A percentile compares a stretch with the other conserved stretches of the same genome.
phyloP scores from a whole-genome alignment of 1,139 yeast species.

The Yamadazyma diospyri region DNA sequence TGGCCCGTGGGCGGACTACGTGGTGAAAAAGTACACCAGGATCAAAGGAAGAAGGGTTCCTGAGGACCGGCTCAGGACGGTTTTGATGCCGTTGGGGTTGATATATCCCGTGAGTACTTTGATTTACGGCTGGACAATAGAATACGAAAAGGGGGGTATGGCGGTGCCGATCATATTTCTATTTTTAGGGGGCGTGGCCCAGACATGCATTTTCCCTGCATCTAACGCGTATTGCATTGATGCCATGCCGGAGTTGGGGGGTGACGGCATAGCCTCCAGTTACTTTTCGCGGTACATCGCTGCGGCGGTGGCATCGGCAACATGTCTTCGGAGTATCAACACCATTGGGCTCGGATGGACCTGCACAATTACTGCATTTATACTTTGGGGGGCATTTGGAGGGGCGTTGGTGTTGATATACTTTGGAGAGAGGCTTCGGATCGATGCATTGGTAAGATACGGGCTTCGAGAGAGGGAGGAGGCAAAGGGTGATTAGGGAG shows the following conservation, averaged over 20 bases:
- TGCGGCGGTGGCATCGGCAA: conserved; percentile 49
- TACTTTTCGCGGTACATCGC: conserved; percentile 47
- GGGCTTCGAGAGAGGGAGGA: conserved; percentile 9
- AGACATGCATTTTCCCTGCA: conserved; percentile 48
- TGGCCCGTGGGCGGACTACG: conserved; percentile 47
- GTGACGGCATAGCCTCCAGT: conserved; percentile 53
- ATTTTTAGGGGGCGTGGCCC: conserved; percentile 47
- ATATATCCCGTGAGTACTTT: conserved; percentile 38
- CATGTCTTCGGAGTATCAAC: conserved; percentile 41
- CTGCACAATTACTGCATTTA: conserved; percentile 37
- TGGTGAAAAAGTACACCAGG: conserved; percentile 39
- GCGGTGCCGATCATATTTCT: conserved; percentile 48
- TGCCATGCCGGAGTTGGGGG: conserved; percentile 48
- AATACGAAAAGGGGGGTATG: conserved; percentile 49
- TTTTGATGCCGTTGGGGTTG: conserved; percentile 33
- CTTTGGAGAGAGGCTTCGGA: conserved; percentile 22
- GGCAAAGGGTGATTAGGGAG: conserved; percentile 1
- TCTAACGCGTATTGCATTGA: conserved; percentile 55
- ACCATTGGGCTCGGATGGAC: conserved; percentile 54
- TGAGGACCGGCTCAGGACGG: conserved; percentile 47
- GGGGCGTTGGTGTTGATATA: conserved; percentile 19
- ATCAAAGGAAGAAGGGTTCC: conserved; percentile 45
- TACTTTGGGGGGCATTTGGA: conserved; percentile 23
- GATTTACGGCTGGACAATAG: conserved; percentile 52
- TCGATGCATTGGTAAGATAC: conserved; percentile 15